Evolutionary conservation across 805 yeast genomes (phyloP).

Genomic region (Sungouiella thailandica): DNA sequence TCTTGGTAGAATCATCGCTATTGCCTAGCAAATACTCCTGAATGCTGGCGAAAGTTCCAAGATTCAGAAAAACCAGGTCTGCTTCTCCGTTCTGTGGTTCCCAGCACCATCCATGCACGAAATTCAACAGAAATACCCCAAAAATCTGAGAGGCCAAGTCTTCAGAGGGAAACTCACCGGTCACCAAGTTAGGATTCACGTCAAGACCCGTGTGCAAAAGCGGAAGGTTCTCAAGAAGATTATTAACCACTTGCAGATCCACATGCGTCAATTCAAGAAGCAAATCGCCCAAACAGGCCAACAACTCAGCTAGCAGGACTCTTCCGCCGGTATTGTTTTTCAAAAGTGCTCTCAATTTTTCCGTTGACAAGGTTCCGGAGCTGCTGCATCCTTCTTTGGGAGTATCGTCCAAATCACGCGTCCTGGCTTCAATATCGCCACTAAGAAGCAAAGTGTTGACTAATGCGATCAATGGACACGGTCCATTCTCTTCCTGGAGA

Average conservation of each 20-base stretch:
- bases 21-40: slow-evolving; percentile 48
- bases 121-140: slow-evolving; percentile 48
- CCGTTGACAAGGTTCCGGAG: background rate
- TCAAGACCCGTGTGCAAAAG: slow-evolving; percentile 63
- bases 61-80: slow-evolving; percentile 14
- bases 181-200: slow-evolving; percentile 60
- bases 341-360: slow-evolving; percentile 6
- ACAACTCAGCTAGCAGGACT: slow-evolving; percentile 30
- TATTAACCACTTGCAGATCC: slow-evolving; percentile 12
- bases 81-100: slow-evolving; percentile 20
- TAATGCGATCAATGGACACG: slow-evolving; percentile 81
- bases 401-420: slow-evolving; percentile 2
- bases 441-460: slow-evolving; percentile 63
- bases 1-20: slow-evolving; percentile 10
- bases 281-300: slow-evolving; percentile 47
- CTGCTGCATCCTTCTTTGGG: slow-evolving; percentile 1
- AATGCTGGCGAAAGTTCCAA: slow-evolving; percentile 45
- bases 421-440: slow-evolving; percentile 25
- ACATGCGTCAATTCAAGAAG: slow-evolving; percentile 19
- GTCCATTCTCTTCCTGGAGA: slow-evolving; percentile 79
- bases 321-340: slow-evolving; percentile 4
- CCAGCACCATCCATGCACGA: slow-evolving; percentile 86
- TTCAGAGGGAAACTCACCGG: slow-evolving; percentile 46
- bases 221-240: slow-evolving; percentile 55
- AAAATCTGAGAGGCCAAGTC: slow-evolving; percentile 55